Percentiles rank a stretch among this genome's conserved stretches.
Evolutionary conservation across 208 protist species (phyloP).

Genomic region (Leishmania aethiopica): DNA sequence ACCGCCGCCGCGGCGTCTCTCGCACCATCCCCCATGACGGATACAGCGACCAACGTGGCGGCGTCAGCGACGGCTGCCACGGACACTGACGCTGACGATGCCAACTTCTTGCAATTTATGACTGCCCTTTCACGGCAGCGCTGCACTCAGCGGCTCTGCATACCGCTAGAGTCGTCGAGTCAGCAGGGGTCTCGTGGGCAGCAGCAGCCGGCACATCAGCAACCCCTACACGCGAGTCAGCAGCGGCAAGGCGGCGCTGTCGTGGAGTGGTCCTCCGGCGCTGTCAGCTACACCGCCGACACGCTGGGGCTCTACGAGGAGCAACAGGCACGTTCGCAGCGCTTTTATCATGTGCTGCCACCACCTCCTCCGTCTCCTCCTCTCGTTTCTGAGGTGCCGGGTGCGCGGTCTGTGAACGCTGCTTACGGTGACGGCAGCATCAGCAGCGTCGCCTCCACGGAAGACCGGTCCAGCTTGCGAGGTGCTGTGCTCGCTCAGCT

Average conservation of each 20-base stretch:
- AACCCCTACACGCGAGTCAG: background rate
- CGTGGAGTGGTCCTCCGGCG: conserved; percentile 67
- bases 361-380: background rate
- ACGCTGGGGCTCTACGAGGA: conserved; percentile 63
- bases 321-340: conserved; percentile 43
- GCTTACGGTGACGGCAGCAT: background rate
- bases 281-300: conserved; percentile 66
- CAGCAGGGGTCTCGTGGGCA: background rate
- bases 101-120: background rate
- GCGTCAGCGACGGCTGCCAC: background rate
- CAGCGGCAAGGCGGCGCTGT: conserved; percentile 29
- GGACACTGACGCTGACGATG: background rate
- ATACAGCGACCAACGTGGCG: background rate
- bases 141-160: background rate
- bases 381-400: background rate
- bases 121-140: background rate
- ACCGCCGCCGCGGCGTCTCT: background rate
- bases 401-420: background rate
- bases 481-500: conserved; percentile 48
- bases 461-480: conserved; percentile 39
- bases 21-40: background rate
- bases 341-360: conserved; percentile 50
- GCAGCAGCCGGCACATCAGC: background rate
- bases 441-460: background rate
- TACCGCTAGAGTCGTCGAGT: background rate